Percentiles rank a stretch among this genome's conserved stretches.
These are phyloP conservation scores for Aaosphaeria arxii DNA, from an alignment of 2,329 filamentous ascomycete genomes.

Conservation along the genomic window DNA sequence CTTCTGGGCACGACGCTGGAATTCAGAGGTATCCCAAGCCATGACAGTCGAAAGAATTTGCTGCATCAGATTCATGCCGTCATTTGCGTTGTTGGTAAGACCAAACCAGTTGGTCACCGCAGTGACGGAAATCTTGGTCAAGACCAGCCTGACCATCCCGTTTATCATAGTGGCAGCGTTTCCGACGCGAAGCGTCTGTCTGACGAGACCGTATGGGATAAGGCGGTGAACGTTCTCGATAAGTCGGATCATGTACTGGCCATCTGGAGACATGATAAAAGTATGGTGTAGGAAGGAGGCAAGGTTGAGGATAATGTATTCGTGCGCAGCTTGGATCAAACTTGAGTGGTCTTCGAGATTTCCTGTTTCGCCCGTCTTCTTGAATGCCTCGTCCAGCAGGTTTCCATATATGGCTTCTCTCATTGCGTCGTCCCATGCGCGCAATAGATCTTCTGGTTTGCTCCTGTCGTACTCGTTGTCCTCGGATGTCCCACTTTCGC, in stretches of 20 bases:
- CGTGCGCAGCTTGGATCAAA: conserved; percentile 61
- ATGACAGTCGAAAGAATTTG: conserved; percentile 71
- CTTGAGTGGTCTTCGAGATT: conserved; percentile 63
- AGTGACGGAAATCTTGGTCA: conserved; percentile 75
- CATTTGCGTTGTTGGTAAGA: conserved; percentile 65
- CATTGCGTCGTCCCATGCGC: conserved; percentile 66
- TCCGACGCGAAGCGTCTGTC: conserved; percentile 70
- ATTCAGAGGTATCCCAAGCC: conserved; percentile 69
- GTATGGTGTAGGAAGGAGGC: conserved; percentile 73
- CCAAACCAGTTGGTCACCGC: conserved; percentile 78
- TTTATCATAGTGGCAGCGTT: conserved; percentile 82
- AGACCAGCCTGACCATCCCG: conserved; percentile 67
- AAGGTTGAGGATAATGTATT: conserved; percentile 68
- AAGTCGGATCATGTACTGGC: conserved; percentile 69
- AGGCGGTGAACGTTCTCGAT: conserved; percentile 68
- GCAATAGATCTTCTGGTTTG: conserved; percentile 58
- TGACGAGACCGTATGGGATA: conserved; percentile 68
- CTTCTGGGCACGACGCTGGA: conserved; percentile 62
- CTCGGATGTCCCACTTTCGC: conserved; percentile 28
- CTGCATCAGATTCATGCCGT: conserved; percentile 79
- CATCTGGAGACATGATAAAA: conserved; percentile 70
- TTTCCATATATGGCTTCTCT: conserved; percentile 66
- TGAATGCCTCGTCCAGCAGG: conserved; percentile 63
- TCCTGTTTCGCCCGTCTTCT: conserved; percentile 57
- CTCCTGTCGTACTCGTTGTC: conserved; percentile 54